Conservation (phyloP, 441 rosid genomes). For the Eutrema salsugineum region DNA sequence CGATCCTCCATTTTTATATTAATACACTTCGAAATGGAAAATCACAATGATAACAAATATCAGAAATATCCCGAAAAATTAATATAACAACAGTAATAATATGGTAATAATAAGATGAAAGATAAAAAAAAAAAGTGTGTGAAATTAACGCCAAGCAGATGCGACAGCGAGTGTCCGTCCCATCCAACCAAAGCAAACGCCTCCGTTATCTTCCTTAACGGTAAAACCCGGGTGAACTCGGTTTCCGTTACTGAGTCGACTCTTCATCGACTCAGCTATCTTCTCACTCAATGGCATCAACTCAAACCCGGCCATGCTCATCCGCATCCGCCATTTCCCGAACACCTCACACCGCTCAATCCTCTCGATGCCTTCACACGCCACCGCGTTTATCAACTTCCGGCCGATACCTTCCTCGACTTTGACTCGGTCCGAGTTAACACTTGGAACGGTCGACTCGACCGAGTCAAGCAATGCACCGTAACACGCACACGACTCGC, state of each 20-base stretch:
- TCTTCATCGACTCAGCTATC: conserved; percentile 59
- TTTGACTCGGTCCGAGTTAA: conserved; percentile 40
- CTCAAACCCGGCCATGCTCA: conserved; percentile 95
- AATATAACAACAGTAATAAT: conserved; percentile 31
- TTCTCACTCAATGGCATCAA: conserved; percentile 46
- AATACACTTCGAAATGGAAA: conserved; percentile 38
- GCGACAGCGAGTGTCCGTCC: conserved; percentile 92
- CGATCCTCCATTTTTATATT: conserved; percentile 32
- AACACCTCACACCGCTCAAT: conserved; percentile 94
- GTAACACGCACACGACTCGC: conserved; percentile 56
- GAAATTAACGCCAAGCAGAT: conserved; percentile 91
- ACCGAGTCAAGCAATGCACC: conserved; percentile 81
- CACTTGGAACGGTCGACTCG: conserved; percentile 49
- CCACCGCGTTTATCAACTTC: conserved; percentile 68
- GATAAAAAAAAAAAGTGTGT: conserved; percentile 13
- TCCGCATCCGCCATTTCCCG: conserved; percentile 96
- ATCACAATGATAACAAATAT: conserved; percentile 23
- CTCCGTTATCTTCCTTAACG: conserved; percentile 79
- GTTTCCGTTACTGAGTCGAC: conserved; percentile 41
- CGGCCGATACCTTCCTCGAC: conserved; percentile 69
- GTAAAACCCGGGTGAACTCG: conserved; percentile 69
- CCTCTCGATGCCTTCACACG: conserved; percentile 87
- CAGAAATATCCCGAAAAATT: conserved; percentile 28
- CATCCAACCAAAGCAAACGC: conserved; percentile 85
- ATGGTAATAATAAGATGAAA: conserved; percentile 26